These are phyloP conservation scores for Agastache rugosa DNA, from an alignment of 257 asterid species.

Conservation along the genomic window DNA sequence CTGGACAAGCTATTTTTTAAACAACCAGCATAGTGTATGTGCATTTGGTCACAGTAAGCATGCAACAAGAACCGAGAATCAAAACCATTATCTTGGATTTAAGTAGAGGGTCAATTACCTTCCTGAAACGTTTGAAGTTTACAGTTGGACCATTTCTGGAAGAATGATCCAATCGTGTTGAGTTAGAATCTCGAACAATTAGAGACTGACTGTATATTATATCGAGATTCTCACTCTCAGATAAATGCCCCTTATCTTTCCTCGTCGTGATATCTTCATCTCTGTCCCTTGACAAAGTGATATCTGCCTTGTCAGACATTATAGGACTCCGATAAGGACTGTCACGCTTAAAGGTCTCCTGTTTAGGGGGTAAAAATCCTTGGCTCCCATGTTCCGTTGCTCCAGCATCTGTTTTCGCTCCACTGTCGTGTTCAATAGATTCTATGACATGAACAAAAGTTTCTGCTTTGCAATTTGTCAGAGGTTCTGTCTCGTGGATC, in stretches of 20 bases:
- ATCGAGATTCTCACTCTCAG: conserved; percentile 65
- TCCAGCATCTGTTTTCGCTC: conserved; percentile 37
- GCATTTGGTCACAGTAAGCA: conserved; percentile 1
- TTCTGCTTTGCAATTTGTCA: conserved; percentile 42
- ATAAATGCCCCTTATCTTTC: conserved; percentile 45
- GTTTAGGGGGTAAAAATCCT: conserved; percentile 46
- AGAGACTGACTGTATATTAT: conserved; percentile 83
- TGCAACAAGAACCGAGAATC: conserved; percentile 18
- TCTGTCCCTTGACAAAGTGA: conserved; percentile 42
- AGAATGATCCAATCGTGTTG: conserved; percentile 42
- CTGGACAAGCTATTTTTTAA: background rate
- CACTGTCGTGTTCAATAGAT: conserved; percentile 49
- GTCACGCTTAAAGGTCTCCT: conserved; percentile 40
- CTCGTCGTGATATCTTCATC: conserved; percentile 42
- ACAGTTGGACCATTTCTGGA: conserved; percentile 40
- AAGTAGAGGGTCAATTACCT: conserved; percentile 53
- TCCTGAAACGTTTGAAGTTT: conserved; percentile 87
- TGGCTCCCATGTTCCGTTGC: conserved; percentile 41
- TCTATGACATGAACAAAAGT: conserved; percentile 40
- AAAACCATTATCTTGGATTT: background rate
- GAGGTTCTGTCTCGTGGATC: conserved; percentile 39
- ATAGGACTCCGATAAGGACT: conserved; percentile 27
- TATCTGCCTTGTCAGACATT: conserved; percentile 32
- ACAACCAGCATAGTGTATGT: background rate
- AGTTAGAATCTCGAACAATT: conserved; percentile 59